A percentile compares a stretch with the other conserved stretches of the same genome.
Evolutionary conservation across 176 grass and related monocot species (phyloP).

Genomic region (Miscanthus lutarioriparius): DNA sequence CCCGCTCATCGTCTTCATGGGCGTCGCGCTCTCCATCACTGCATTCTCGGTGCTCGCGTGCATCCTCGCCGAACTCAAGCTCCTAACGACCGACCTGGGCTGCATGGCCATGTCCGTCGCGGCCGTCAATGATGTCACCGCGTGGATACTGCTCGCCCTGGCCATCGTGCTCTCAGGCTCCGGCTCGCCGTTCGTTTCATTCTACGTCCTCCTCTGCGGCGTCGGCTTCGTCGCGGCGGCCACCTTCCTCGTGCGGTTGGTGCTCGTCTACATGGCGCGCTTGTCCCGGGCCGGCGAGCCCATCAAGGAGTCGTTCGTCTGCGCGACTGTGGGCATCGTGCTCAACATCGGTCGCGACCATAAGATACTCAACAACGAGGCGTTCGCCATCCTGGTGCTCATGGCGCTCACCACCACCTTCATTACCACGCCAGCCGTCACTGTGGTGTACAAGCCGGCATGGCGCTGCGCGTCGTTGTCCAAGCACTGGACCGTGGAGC

Average conservation of each 20-base stretch:
- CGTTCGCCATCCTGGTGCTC: not conserved
- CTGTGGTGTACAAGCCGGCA: too few species aligned
- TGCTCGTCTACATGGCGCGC: conserved; percentile 44
- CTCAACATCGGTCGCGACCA: not conserved
- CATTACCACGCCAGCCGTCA: too few species aligned
- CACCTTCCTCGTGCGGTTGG: conserved; percentile 35
- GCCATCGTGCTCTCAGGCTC: conserved; percentile 59
- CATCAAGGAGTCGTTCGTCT: conserved; percentile 52
- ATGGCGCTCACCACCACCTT: conserved; percentile 31
- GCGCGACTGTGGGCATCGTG: conserved; percentile 34
- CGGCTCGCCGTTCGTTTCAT: conserved; percentile 45
- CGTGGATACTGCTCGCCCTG: conserved; percentile 74
- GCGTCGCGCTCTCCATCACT: conserved; percentile 82
- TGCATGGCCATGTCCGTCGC: conserved; percentile 74
- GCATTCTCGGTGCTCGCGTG: conserved; percentile 75
- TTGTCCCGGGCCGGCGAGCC: conserved; percentile 58
- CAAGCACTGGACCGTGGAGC: conserved; percentile 49
- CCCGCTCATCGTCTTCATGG: conserved; percentile 74
- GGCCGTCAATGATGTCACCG: conserved; percentile 60
- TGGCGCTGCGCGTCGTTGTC: too few species aligned
- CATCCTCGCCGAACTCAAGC: conserved; percentile 78
- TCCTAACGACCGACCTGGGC: conserved; percentile 66
- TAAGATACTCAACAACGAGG: too few species aligned
- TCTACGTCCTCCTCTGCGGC: conserved; percentile 57
- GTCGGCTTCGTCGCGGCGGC: conserved; percentile 37